phyloP scores from a whole-genome alignment of 2,329 filamentous ascomycete genomes.

The Alternaria ventricosa region DNA sequence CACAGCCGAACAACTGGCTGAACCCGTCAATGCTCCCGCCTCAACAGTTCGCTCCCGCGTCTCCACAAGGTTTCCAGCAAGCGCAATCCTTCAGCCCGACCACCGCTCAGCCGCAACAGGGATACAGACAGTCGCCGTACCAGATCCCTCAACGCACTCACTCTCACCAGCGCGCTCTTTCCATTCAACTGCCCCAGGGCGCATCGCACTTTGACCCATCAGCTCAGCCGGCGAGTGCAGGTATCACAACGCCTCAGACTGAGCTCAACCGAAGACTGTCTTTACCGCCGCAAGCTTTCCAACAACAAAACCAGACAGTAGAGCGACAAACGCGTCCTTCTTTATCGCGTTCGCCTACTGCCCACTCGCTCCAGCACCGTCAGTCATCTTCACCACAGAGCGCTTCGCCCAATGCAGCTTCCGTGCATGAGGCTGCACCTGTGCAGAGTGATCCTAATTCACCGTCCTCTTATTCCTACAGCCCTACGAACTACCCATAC shows the following conservation, averaged over 20 bases:
- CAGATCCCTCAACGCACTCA: conserved; percentile 51
- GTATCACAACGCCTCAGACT: conserved; percentile 26
- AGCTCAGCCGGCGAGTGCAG: conserved; percentile 23
- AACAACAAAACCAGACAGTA: conserved; percentile 24
- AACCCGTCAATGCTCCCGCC: conserved; percentile 44
- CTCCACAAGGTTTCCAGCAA: conserved; percentile 31
- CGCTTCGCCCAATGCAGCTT: conserved; percentile 25
- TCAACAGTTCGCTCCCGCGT: conserved; percentile 40
- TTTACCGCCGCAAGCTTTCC: conserved; percentile 46
- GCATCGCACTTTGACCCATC: conserved; percentile 37
- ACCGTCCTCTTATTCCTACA: conserved; percentile 28
- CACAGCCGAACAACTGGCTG: conserved; percentile 33
- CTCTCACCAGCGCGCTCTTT: conserved; percentile 53
- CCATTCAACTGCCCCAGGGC: conserved; percentile 53
- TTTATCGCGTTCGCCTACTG: conserved; percentile 29
- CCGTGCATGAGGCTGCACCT: conserved; percentile 31
- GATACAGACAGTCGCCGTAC: conserved; percentile 55
- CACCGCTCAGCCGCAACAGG: conserved; percentile 33
- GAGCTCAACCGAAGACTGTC: conserved; percentile 52
- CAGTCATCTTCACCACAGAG: conserved; percentile 32
- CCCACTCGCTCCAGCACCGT: conserved; percentile 24
- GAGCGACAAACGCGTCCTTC: conserved; percentile 23
- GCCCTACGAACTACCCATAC: conserved; percentile 32
- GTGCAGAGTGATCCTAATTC: conserved; percentile 27
- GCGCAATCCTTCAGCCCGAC: conserved; percentile 26